Percentiles rank a stretch among this genome's conserved stretches.
phyloP scores from a whole-genome alignment of 495 filamentous ascomycete genomes.

The Penicillium waksmanii region DNA sequence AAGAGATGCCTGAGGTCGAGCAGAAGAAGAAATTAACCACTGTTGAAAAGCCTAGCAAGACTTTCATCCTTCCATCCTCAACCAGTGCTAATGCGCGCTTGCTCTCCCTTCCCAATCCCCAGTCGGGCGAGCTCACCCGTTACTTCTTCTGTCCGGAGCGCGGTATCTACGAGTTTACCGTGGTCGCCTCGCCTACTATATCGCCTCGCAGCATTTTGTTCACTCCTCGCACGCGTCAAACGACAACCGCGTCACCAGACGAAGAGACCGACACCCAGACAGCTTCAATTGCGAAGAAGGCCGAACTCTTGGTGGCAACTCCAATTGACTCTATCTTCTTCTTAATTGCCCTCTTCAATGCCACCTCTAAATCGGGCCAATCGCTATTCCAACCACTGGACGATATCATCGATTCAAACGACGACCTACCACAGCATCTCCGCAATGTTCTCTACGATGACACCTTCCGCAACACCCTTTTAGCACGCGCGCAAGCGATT shows the following conservation, averaged over 20 bases:
- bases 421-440: slow-evolving; percentile 58
- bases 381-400: slow-evolving; percentile 75
- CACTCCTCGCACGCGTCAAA: slow-evolving; percentile 22
- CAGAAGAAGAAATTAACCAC: slow-evolving; percentile 20
- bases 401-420: slow-evolving; percentile 75
- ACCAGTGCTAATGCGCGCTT: slow-evolving; percentile 67
- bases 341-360: slow-evolving; percentile 67
- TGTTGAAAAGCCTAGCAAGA: slow-evolving; percentile 55
- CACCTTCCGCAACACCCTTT: slow-evolving; percentile 43
- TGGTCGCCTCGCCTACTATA: slow-evolving; percentile 61
- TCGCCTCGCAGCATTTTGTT: slow-evolving; percentile 41
- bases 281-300: slow-evolving; percentile 53
- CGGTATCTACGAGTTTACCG: slow-evolving; percentile 88
- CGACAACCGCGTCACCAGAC: slow-evolving; percentile 8
- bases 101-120: slow-evolving; percentile 78
- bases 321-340: slow-evolving; percentile 85
- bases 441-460: slow-evolving; percentile 57
- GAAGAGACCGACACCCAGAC: slow-evolving; percentile 18
- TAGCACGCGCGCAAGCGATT: slow-evolving; percentile 61
- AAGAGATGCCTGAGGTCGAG: slow-evolving; percentile 18
- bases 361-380: slow-evolving; percentile 42
- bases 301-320: slow-evolving; percentile 80
- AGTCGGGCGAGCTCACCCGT: slow-evolving; percentile 61
- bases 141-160: slow-evolving; percentile 79
- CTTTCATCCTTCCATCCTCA: slow-evolving; percentile 80